Base-by-base conservation (phyloP, 225 moss, liverwort and hornwort genomes). In the Anthoceros angustus region DNA sequence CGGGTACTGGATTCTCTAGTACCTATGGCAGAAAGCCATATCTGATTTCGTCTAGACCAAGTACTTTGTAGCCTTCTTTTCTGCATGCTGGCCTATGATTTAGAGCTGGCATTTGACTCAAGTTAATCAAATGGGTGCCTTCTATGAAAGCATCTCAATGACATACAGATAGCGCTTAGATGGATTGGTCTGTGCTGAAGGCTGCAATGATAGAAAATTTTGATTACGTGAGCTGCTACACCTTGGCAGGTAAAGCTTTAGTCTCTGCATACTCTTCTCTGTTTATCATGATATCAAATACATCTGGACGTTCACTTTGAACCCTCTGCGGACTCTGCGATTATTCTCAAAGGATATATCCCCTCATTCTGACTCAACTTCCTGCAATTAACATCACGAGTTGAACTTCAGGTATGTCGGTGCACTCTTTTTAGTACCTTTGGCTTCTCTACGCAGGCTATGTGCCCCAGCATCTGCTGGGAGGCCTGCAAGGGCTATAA, bases 1-100 rank as follows among this genome's bases (percentile, higher is more conserved):
- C 55, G 18, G 55, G 23, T 5, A 55, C 55, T 55, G 55, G 55
- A 55, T 5, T 18, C 14, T 15, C 55, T 5, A 55, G 55, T 9
- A 55, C 55, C 55, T 23, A 12, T 55, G 55, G 55, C 55, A 55
- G 55, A 55, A 55, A 55, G 55, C n/a, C 55, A 55, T 55, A 55
- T 55, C 55, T 55, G 55, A 55, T 55, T 55, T 55, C 55, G 55
- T 20, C 14, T 55, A 55, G 6, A 20, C 18, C 7, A 8, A 55
- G 55, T 20, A 55, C 55, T 55, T 55, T 55, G 55, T 55, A 55
- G 32, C 45, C 45, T 46, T 46, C 9, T 46, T 11, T 46, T 46
- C 45, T 46, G 45, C 45, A 46, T 46, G 45, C 3, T 46, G 45
- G 45, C 2, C 45, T 4, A 4, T 46, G 45, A 46, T 46, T 46